Percentiles rank a stretch among this genome's conserved stretches.
phyloP scores from a whole-genome alignment of 805 yeast species.

The Cyberlindnera euphorbiae region DNA sequence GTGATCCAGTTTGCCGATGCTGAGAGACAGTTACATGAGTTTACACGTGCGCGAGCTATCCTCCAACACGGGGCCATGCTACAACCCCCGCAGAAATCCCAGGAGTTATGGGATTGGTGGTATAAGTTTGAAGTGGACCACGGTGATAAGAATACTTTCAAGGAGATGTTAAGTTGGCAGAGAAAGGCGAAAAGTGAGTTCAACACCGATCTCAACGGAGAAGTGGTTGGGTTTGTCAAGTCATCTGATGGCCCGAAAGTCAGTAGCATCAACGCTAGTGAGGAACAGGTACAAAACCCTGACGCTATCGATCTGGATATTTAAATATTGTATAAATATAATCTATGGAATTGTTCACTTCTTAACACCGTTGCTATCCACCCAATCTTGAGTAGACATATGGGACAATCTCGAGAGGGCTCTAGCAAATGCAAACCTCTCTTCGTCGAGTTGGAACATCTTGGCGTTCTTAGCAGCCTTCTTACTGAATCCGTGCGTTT shows the following conservation, averaged over 20 bases:
- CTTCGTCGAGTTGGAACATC: constrained; percentile 89
- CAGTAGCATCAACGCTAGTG: constrained; percentile 21
- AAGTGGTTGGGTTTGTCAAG: constrained; percentile 47
- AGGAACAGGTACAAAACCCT: constrained; percentile 36
- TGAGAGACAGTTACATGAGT: constrained; percentile 51
- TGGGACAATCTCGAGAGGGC: constrained; percentile 88
- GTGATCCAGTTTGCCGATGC: constrained; percentile 50
- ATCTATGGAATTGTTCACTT: too few species aligned
- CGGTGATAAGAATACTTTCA: constrained; percentile 70
- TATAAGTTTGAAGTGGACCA: constrained; percentile 62
- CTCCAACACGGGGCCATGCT: constrained; percentile 48
- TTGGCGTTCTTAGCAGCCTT: constrained; percentile 65
- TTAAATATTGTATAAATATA: constrained; percentile 6
- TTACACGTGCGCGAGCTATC: constrained; percentile 58
- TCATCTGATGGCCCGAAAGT: constrained; percentile 34
- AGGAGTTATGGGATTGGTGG: constrained; percentile 62
- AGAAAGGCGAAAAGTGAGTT: constrained; percentile 34
- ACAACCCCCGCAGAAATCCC: constrained; percentile 30
- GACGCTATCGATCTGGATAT: constrained; percentile 59
- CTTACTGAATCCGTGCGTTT: constrained; percentile 72
- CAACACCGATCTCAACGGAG: constrained; percentile 25
- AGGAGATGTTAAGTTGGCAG: constrained; percentile 64
- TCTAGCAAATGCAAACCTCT: constrained; percentile 93
- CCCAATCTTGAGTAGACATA: constrained; percentile 94
- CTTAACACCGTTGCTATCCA: constrained; percentile 37